Conservation (phyloP, 2,329 filamentous ascomycete genomes). For the Penicillium concentricum region DNA sequence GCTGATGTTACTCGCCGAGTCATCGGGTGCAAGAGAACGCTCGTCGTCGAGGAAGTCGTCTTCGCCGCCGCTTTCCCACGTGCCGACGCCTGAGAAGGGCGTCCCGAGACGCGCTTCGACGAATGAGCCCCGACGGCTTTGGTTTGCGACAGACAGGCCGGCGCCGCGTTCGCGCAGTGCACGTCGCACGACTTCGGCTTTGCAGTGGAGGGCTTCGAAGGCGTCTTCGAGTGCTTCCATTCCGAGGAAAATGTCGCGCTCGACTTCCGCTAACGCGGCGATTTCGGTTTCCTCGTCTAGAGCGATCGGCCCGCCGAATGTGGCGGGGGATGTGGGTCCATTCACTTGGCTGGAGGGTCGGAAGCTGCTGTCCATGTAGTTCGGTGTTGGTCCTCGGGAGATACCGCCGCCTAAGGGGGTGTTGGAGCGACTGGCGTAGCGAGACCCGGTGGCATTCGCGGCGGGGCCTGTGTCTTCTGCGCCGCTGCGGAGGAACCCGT, state of each 20-base stretch:
- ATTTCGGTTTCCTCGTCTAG: slow-evolving; percentile 94
- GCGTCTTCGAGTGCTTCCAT: slow-evolving; percentile 96
- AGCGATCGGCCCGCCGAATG: slow-evolving; percentile 72
- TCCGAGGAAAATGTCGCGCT: slow-evolving; percentile 86
- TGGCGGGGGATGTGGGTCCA: slow-evolving; percentile 54
- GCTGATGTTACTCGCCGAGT: slow-evolving; percentile 51
- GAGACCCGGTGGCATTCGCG: slow-evolving; percentile 23
- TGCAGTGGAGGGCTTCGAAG: slow-evolving; percentile 85
- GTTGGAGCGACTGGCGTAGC: slow-evolving; percentile 42
- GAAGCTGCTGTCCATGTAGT: slow-evolving; percentile 42
- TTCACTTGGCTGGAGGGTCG: slow-evolving; percentile 42
- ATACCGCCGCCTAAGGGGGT: slow-evolving; percentile 35
- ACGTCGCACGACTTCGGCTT: slow-evolving; percentile 76
- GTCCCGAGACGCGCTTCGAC: slow-evolving; percentile 46
- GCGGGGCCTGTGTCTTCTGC: slow-evolving; percentile 59
- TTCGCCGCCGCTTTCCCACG: slow-evolving; percentile 44
- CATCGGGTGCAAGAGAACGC: slow-evolving; percentile 47
- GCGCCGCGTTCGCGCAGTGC: slow-evolving; percentile 79
- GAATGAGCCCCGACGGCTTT: slow-evolving; percentile 43
- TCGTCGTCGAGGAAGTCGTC: slow-evolving; percentile 48
- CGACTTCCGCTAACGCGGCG: slow-evolving; percentile 82
- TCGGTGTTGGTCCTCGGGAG: slow-evolving; percentile 36
- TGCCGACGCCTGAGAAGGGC: slow-evolving; percentile 32
- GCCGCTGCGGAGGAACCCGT: slow-evolving; percentile 92
- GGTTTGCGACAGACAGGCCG: slow-evolving; percentile 60